Evolutionary conservation across 1,139 yeast genomes (phyloP).

Genomic region (Oligophagozyma castellii): DNA sequence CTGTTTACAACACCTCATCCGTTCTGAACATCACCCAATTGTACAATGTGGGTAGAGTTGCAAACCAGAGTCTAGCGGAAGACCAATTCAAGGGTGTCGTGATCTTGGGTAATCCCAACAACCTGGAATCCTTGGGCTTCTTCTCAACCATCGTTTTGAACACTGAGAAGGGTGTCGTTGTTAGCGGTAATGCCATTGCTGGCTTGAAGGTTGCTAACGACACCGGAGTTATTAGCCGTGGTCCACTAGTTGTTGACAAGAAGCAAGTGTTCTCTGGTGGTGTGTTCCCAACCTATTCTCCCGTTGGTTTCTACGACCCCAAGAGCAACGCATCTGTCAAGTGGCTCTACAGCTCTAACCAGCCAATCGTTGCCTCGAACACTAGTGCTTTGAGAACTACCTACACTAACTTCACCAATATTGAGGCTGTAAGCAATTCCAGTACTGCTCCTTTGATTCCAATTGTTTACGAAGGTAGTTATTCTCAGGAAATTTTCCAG

Average conservation of each 20-base stretch:
- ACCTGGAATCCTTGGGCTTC: conserved; percentile 20
- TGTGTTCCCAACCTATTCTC: conserved; percentile 15
- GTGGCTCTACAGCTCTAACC: conserved; percentile 15
- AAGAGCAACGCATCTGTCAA: conserved; percentile 6
- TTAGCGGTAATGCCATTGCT: conserved; percentile 11
- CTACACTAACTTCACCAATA: conserved; percentile 10
- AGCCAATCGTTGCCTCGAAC: conserved; percentile 10
- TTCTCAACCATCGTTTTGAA: conserved; percentile 16
- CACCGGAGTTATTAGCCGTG: conserved; percentile 14
- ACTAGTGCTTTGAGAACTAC: conserved; percentile 12
- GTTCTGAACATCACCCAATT: conserved; percentile 16
- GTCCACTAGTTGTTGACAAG: conserved; percentile 13
- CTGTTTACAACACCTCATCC: conserved; percentile 14
- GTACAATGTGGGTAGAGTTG: conserved; percentile 11
- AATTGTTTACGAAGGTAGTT: conserved; percentile 15
- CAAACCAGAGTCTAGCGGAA: conserved; percentile 10
- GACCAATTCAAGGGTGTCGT: conserved; percentile 15
- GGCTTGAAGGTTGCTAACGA: conserved; percentile 17
- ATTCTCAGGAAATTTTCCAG: conserved; percentile 6
- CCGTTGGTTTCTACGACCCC: conserved; percentile 11
- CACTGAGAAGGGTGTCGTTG: conserved; percentile 17
- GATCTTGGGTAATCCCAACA: conserved; percentile 12
- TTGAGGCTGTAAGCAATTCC: conserved; percentile 1
- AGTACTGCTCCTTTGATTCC: conserved; percentile 11
- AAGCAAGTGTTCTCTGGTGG: conserved; percentile 19